Conservation (phyloP, 2,329 filamentous ascomycete genomes). For the Fusarium tricinctum region DNA sequence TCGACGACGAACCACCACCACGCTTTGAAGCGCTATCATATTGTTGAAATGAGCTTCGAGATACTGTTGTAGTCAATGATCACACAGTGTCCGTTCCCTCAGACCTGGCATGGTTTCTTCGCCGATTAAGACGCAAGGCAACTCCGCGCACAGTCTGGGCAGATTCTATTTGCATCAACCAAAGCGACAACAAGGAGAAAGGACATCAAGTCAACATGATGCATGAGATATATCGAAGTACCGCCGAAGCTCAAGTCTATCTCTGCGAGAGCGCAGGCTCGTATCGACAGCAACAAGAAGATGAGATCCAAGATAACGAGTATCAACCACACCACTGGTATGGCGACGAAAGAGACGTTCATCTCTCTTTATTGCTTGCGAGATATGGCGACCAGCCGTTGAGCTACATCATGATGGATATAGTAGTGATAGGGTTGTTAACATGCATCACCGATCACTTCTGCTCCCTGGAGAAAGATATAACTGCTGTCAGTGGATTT, state of each 20-base stretch:
- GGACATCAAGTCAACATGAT: conserved; percentile 1
- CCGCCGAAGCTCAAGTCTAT: neutral
- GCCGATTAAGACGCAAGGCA: neutral
- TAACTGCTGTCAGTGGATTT: neutral
- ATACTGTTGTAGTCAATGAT: neutral
- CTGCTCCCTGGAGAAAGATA: neutral
- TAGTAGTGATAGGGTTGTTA: neutral
- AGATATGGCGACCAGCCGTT: neutral
- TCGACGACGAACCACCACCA: neutral
- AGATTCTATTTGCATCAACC: conserved; percentile 1
- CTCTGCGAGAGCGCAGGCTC: neutral
- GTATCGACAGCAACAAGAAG: neutral
- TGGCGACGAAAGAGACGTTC: neutral
- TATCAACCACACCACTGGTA: conserved; percentile 1
- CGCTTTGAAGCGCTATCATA: neutral
- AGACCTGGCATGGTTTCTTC: conserved; percentile 2
- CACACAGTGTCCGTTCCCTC: neutral
- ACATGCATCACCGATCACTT: neutral
- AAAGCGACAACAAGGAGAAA: neutral
- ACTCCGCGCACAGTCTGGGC: conserved; percentile 1
- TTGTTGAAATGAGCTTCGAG: neutral
- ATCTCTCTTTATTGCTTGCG: neutral
- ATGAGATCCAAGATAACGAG: neutral
- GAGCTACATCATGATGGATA: conserved; percentile 1
- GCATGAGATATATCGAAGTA: neutral